phyloP scores from a whole-genome alignment of 2,329 filamentous ascomycete species.

The Aspergillus latus region DNA sequence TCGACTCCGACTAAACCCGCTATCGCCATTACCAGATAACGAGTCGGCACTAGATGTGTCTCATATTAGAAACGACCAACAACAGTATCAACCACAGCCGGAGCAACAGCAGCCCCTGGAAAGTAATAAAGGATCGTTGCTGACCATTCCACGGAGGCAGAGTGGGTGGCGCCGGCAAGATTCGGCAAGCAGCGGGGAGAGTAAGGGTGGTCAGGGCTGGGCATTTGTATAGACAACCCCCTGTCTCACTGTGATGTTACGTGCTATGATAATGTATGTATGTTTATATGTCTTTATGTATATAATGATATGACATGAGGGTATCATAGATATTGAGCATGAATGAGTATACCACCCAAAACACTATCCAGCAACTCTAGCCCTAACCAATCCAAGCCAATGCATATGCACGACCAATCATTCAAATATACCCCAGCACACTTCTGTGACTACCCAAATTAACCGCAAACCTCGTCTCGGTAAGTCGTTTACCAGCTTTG shows the following conservation, averaged over 20 bases:
- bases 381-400: not conserved
- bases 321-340: conserved; percentile 17
- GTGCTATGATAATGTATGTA: conserved; percentile 12
- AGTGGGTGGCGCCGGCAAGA: conserved; percentile 32
- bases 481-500: conserved; percentile 69
- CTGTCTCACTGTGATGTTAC: conserved; percentile 10
- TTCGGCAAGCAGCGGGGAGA: conserved; percentile 7
- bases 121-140: conserved; percentile 27
- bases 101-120: conserved; percentile 15
- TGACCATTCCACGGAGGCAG: conserved; percentile 20
- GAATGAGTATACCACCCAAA: not conserved
- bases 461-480: conserved; percentile 70
- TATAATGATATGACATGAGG: conserved; percentile 16
- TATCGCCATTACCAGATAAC: conserved; percentile 35
- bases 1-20: conserved; percentile 31
- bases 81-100: not conserved
- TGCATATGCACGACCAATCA: not conserved
- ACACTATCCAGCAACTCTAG: not conserved
- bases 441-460: conserved; percentile 64
- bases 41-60: conserved; percentile 18
- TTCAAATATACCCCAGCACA: conserved; percentile 53
- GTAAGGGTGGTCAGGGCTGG: not conserved
- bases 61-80: not conserved
- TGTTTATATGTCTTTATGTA: conserved; percentile 6
- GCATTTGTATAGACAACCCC: conserved; percentile 14